Evolutionary conservation across 495 filamentous ascomycete species (phyloP), one percentile per base, ranked within the genome.

Genomic region (Neurospora sublineolata): DNA sequence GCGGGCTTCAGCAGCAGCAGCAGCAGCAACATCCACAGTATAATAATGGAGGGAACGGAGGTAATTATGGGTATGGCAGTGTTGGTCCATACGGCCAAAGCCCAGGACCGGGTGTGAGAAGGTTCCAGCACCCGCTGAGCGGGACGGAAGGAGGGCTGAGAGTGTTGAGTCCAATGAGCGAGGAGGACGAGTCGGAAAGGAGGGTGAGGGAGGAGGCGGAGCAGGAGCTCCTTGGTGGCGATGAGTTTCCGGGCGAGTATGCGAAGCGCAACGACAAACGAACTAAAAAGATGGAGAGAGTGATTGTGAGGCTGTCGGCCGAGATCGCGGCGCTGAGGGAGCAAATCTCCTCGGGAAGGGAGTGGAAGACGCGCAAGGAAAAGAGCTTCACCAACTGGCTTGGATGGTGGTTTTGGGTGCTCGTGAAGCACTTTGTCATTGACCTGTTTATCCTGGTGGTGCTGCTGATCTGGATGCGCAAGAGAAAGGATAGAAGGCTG

Each of bases 271-370:
- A 81, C n/a, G 82, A 82, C 72, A 88, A 87, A 75, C 97, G 94
- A 93, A 89, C 91, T 30, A 89, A 87, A 73, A 85, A 91, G 72
- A 92, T 98, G 74, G 94, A 98, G 81, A 87, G 91, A 58, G 93
- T 93, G 37, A 87, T 98, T 70, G 90, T 94, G 52, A 92, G 92
- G 75, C 90, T 99, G 84, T 95, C 94, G 46, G 90, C 94, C 16
- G 95, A 99, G 81, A 88, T 98, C 20, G 93, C 95, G 4, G 95
- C 95, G n/a, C 83, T 97, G 74, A 86, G 95, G 30, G 95, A 99
- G 80, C 92, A 97, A 78, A 91, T 97, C 74, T 92, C 96, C 70
- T 86, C 88, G 3, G 84, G 87, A 3, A 81, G 88, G 16, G 85
- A 88, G 69, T 86, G 84, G 79, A 83, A 82, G 72, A 80, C 84